Percentiles rank a stretch among this genome's conserved stretches.
Conservation (phyloP, 2,329 filamentous ascomycete species). For the Kalmusia sp. region DNA sequence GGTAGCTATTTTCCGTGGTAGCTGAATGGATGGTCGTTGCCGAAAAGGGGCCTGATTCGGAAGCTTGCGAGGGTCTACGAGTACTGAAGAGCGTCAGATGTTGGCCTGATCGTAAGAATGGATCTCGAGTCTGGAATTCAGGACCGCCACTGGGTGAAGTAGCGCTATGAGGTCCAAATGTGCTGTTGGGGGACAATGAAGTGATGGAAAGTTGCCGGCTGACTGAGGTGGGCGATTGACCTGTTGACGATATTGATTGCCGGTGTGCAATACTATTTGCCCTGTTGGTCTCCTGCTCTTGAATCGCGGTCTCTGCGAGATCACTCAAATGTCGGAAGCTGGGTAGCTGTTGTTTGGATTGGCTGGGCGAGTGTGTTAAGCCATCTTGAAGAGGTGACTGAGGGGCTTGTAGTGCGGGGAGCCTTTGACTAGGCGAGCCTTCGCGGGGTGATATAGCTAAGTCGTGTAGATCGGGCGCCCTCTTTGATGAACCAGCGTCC, state of each 20-base stretch:
- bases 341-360: slow-evolving; percentile 36
- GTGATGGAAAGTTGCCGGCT: slow-evolving; percentile 42
- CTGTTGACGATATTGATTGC: slow-evolving; percentile 45
- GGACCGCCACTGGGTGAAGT: slow-evolving; percentile 41
- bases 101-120: slow-evolving; percentile 40
- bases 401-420: slow-evolving; percentile 44
- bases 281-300: slow-evolving; percentile 34
- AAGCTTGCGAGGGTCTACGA: slow-evolving; percentile 45
- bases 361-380: slow-evolving; percentile 34
- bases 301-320: slow-evolving; percentile 41
- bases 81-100: slow-evolving; percentile 36
- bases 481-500: slow-evolving; percentile 31
- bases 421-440: slow-evolving; percentile 35
- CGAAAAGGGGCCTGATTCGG: slow-evolving; percentile 41
- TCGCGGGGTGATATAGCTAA: slow-evolving; percentile 41
- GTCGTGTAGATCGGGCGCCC: slow-evolving; percentile 37
- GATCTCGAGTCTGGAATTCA: slow-evolving; percentile 35
- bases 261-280: slow-evolving; percentile 40
- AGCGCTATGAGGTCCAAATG: slow-evolving; percentile 38
- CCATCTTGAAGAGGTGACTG: slow-evolving; percentile 39
- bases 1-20: slow-evolving; percentile 42
- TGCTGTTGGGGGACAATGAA: slow-evolving; percentile 39
- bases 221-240: slow-evolving; percentile 43
- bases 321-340: slow-evolving; percentile 43
- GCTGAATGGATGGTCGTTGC: slow-evolving; percentile 36